phyloP scores from a whole-genome alignment of 345 rosid species.

The Viola odorata region DNA sequence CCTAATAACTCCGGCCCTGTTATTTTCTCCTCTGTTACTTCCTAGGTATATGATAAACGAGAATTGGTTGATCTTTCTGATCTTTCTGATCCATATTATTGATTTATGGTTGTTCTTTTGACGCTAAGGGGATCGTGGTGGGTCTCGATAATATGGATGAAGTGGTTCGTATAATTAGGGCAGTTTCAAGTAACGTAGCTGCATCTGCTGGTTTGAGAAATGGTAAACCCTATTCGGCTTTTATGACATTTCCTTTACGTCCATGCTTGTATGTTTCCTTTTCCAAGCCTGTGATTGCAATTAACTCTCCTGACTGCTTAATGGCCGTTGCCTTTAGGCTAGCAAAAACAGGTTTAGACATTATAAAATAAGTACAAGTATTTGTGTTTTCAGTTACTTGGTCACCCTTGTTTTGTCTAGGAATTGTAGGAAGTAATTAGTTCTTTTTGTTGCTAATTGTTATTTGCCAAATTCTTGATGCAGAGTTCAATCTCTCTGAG shows the following conservation, averaged over 20 bases:
- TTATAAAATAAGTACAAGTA: neutral
- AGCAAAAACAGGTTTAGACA: neutral
- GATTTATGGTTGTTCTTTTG: conserved; percentile 7
- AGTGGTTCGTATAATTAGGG: conserved; percentile 56
- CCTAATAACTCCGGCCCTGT: too few relatives aligned
- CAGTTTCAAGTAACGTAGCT: conserved; percentile 56
- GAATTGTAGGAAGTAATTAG: too few relatives aligned
- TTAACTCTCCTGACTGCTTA: too few relatives aligned
- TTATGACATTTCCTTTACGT: too few relatives aligned
- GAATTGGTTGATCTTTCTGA: neutral
- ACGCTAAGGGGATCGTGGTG: conserved; percentile 61
- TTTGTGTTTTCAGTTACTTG: neutral
- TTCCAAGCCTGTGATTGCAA: too few relatives aligned
- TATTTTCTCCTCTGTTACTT: too few relatives aligned
- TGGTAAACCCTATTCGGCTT: conserved; percentile 32
- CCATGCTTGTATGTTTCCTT: too few relatives aligned
- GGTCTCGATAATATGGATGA: conserved; percentile 82
- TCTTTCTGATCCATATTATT: neutral
- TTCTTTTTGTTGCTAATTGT: conserved; percentile 5
- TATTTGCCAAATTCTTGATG: conserved; percentile 9
- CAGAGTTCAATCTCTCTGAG: conserved; percentile 72
- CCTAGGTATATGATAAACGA: neutral
- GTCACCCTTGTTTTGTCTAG: neutral
- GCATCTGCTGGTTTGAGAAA: conserved; percentile 58
- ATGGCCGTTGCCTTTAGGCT: neutral